Percentiles rank a stretch among this genome's conserved stretches.
Evolutionary conservation across 768 basidiomycete species (phyloP).

Genomic region (Leccinum subgranulosum): DNA sequence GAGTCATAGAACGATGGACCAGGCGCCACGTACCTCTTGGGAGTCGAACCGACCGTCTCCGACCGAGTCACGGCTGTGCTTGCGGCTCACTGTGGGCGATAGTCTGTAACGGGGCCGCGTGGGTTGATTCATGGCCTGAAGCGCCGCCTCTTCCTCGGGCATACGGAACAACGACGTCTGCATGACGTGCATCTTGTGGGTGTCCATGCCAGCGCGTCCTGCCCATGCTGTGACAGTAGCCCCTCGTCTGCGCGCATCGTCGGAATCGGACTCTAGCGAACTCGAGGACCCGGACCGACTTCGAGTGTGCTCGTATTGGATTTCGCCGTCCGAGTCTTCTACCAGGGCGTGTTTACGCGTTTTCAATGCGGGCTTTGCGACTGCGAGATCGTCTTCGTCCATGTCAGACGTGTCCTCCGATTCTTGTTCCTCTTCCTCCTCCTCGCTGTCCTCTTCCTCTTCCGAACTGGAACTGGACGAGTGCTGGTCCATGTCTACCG

Average conservation of each 20-base stretch:
- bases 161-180: slow-evolving; percentile 82
- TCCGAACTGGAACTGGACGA: slow-evolving; percentile 27
- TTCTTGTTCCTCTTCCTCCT: slow-evolving; percentile 36
- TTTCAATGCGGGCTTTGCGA: slow-evolving; percentile 23
- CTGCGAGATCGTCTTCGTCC: slow-evolving; percentile 48
- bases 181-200: slow-evolving; percentile 91
- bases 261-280: slow-evolving; percentile 22
- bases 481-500: slow-evolving; percentile 32
- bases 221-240: slow-evolving; percentile 67
- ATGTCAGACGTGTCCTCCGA: slow-evolving; percentile 44
- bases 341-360: slow-evolving; percentile 44
- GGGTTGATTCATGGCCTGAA: slow-evolving; percentile 51
- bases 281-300: slow-evolving; percentile 35
- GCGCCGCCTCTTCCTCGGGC: slow-evolving; percentile 68
- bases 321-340: slow-evolving; percentile 55
- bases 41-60: slow-evolving; percentile 65
- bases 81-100: slow-evolving; percentile 47
- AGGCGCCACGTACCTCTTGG: slow-evolving; percentile 48
- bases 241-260: slow-evolving; percentile 27
- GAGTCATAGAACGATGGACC: background rate
- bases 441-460: slow-evolving; percentile 33
- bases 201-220: slow-evolving; percentile 71
- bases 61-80: slow-evolving; percentile 77
- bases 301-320: slow-evolving; percentile 41
- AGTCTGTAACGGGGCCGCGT: slow-evolving; percentile 34